Evolutionary conservation across 2,329 filamentous ascomycete species (phyloP), one percentile per base, ranked within the genome.

Genomic region (Gyromitra esculenta): DNA sequence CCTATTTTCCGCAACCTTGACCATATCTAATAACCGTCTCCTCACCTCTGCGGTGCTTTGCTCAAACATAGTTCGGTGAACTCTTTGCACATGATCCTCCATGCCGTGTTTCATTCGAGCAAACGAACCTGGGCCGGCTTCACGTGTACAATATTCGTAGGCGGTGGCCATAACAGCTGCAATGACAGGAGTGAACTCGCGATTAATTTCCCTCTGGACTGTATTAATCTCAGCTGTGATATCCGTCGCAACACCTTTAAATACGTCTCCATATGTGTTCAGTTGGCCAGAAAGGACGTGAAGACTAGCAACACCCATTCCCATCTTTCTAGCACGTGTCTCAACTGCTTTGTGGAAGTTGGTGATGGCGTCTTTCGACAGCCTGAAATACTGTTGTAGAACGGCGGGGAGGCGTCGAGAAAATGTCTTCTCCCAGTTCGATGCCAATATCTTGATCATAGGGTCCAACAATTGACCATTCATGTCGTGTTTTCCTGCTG

Each of bases 191-290:
- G 48, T 67, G 50, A 75, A 77, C 43, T 74, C 70, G 31, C 77
- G 77, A 48, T 77, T 79, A 35, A 75, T 72, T 43, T 79, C 77
- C n/a, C 63, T 48, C 43, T 79, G 77, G 7, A 45, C n/a, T 43
- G 15, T 45, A 37, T 71, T 85, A 0, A 89, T 86, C 80, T 89
- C 87, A 0, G 84, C 85, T 7, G 85, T 85, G 37, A 91, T 85
- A 73, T 87, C 88, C 5, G 81, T 82, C 5, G 88, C 88, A 4
- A 90, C 90, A 18, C 82, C 85, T 56, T 85, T 84, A 18, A 92
- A 84, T 0, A 85, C 85, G 45, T 89, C 86, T 65, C 89, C 89
- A 81, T 92, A 90, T 35, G 85, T 84, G 63, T 87, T 83, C n/a
- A 84, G 84, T 48, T 90, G 85, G 79, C 84, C 85, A 77, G 37